phyloP scores from a whole-genome alignment of 495 filamentous ascomycete species.

The Mytilinidion resinicola region DNA sequence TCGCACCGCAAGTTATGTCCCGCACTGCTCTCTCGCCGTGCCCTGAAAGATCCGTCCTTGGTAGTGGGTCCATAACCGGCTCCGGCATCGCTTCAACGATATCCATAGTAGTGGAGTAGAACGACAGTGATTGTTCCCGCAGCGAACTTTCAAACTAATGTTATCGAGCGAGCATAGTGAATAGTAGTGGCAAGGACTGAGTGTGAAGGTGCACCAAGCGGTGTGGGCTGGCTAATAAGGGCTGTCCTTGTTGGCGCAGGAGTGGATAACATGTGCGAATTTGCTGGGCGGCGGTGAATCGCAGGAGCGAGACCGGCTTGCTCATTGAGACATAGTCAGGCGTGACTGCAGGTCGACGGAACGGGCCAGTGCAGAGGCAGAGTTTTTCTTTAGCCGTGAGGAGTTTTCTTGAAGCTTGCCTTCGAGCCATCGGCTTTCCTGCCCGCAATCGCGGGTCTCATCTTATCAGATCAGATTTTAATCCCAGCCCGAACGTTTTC shows the following conservation, averaged over 20 bases:
- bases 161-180: background rate
- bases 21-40: constrained; percentile 33
- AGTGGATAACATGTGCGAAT: background rate
- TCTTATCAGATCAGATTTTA: too few species aligned
- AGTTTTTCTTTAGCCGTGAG: too few species aligned
- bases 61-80: background rate
- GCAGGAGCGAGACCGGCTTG: background rate
- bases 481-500: too few species aligned
- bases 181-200: background rate
- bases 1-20: constrained; percentile 37
- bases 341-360: background rate
- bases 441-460: too few species aligned
- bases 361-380: too few species aligned
- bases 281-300: background rate
- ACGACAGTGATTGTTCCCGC: too few species aligned
- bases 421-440: too few species aligned
- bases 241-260: background rate
- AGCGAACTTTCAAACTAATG: background rate
- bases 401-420: too few species aligned
- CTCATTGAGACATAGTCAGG: background rate
- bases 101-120: too few species aligned
- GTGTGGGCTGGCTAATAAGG: background rate
- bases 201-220: background rate
- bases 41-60: background rate
- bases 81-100: background rate